These are phyloP conservation scores for Noccaea bulbosa DNA, from an alignment of 345 rosid genomes.

Conservation along the genomic window DNA sequence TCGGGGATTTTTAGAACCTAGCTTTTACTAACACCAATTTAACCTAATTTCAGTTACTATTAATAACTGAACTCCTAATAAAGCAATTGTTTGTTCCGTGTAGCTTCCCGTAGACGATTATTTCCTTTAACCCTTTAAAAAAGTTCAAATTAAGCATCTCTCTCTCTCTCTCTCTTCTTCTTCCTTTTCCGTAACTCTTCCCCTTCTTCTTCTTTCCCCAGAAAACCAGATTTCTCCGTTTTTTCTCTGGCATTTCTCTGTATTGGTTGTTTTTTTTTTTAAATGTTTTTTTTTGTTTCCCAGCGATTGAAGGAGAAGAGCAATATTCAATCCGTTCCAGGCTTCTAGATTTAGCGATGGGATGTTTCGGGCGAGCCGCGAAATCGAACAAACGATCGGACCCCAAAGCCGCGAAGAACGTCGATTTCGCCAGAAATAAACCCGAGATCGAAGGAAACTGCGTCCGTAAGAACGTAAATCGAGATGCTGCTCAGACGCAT, in stretches of 20 bases:
- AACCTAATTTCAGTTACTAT: neutral
- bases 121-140: neutral
- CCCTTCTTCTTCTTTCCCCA: slow-evolving; percentile 2
- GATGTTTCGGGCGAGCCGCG: slow-evolving; percentile 62
- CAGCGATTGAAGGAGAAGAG: slow-evolving; percentile 2
- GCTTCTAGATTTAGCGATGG: slow-evolving; percentile 49
- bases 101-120: slow-evolving; percentile 17
- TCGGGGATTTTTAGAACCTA: too few species aligned
- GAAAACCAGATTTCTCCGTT: slow-evolving; percentile 2
- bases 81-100: neutral
- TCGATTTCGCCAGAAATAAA: slow-evolving; percentile 6
- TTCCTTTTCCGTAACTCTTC: slow-evolving; percentile 14
- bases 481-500: neutral
- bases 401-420: slow-evolving; percentile 18
- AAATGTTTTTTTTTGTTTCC: neutral
- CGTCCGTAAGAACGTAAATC: slow-evolving; percentile 7
- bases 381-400: slow-evolving; percentile 52
- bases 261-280: neutral
- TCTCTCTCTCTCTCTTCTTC: slow-evolving; percentile 20
- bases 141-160: slow-evolving; percentile 26
- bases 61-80: neutral
- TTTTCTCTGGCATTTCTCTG: neutral
- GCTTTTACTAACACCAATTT: neutral
- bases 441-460: neutral
- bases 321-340: neutral